phyloP scores from a whole-genome alignment of 352 stramenopile genomes.

The Globisporangium mamillatum region DNA sequence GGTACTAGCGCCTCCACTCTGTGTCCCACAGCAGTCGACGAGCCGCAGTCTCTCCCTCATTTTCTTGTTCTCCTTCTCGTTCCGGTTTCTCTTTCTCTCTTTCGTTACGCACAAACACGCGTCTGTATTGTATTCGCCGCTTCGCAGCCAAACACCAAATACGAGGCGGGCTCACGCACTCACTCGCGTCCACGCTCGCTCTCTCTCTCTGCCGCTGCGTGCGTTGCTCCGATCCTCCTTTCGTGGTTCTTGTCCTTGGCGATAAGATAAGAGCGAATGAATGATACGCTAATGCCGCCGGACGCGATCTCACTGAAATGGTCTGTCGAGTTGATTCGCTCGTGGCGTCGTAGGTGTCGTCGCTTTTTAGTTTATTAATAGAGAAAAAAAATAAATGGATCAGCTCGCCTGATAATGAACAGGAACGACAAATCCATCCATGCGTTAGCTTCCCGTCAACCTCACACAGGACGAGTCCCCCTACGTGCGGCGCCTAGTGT shows the following conservation, averaged over 20 bases:
- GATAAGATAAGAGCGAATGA: not conserved
- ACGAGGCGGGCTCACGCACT: not conserved
- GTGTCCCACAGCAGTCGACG: not conserved
- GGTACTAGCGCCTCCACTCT: not conserved
- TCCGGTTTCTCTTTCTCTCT: not conserved
- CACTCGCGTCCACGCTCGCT: not conserved
- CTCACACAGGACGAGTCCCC: not conserved
- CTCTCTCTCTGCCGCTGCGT: not conserved
- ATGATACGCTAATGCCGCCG: not conserved
- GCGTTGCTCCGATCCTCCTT: not conserved
- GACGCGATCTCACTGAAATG: constrained; percentile 1
- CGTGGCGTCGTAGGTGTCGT: not conserved
- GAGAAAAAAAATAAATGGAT: not conserved
- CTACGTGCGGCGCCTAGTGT: not conserved
- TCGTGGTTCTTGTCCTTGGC: not conserved
- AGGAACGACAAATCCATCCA: not conserved
- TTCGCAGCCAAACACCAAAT: not conserved
- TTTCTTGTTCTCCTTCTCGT: not conserved
- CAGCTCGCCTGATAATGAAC: constrained; percentile 5
- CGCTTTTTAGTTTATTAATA: constrained; percentile 5
- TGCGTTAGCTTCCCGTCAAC: not conserved
- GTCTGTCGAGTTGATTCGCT: not conserved
- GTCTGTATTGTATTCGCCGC: not conserved
- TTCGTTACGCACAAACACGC: not conserved
- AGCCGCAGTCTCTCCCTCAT: not conserved